Percentiles rank a stretch among this genome's conserved stretches.
Conservation (phyloP, 805 yeast species). For the Ogataea henricii region DNA sequence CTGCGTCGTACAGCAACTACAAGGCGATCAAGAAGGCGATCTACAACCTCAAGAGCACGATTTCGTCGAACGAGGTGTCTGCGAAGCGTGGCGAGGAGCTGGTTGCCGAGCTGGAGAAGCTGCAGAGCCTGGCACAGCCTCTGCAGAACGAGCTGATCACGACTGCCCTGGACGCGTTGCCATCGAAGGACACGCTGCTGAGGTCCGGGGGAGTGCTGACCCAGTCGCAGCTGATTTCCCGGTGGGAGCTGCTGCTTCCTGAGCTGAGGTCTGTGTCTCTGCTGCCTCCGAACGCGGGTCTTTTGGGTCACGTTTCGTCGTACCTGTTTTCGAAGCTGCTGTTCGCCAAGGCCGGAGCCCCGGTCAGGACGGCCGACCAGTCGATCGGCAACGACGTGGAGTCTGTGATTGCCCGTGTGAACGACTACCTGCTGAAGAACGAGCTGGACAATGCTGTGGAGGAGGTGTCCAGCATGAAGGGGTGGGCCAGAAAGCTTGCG, state of each 20-base stretch:
- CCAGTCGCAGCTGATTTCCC: slow-evolving; percentile 71
- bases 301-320: slow-evolving; percentile 88
- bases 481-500: slow-evolving; percentile 90
- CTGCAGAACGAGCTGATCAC: slow-evolving; percentile 37
- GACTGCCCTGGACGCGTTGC: slow-evolving; percentile 49
- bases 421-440: slow-evolving; percentile 70
- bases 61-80: slow-evolving; percentile 39
- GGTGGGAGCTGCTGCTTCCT: slow-evolving; percentile 79
- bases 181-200: slow-evolving; percentile 41
- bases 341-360: slow-evolving; percentile 76
- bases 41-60: slow-evolving; percentile 42
- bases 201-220: slow-evolving; percentile 64
- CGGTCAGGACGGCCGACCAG: slow-evolving; percentile 40
- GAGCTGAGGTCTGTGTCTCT: slow-evolving; percentile 87
- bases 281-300: slow-evolving; percentile 94
- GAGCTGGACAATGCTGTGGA: slow-evolving; percentile 87
- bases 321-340: slow-evolving; percentile 72
- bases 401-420: slow-evolving; percentile 83
- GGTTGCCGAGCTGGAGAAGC: slow-evolving; percentile 41
- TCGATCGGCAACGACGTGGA: slow-evolving; percentile 76
- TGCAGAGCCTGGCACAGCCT: slow-evolving; percentile 39
- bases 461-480: slow-evolving; percentile 85
- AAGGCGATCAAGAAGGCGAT: slow-evolving; percentile 48
- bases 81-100: slow-evolving; percentile 49
- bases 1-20: slow-evolving; percentile 40